These are phyloP conservation scores for Termitomyces titanicus DNA, from an alignment of 768 basidiomycete genomes.

Conservation along the genomic window DNA sequence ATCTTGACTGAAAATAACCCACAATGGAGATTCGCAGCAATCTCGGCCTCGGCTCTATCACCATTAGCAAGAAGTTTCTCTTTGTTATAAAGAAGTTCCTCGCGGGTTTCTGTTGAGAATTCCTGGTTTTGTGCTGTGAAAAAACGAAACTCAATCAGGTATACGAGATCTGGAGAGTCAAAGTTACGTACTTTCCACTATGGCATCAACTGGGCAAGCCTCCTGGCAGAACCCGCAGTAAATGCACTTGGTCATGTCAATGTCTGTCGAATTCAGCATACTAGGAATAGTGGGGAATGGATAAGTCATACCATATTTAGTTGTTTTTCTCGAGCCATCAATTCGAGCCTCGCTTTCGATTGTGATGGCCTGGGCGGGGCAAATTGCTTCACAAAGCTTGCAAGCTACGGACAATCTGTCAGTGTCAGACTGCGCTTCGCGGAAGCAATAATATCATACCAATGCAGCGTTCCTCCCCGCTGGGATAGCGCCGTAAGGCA, in stretches of 20 bases:
- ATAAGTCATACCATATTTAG: constrained; percentile 77
- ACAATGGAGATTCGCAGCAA: constrained; percentile 91
- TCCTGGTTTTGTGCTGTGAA: constrained; percentile 90
- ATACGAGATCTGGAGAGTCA: neutral
- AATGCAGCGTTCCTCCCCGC: constrained; percentile 97
- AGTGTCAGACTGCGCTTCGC: constrained; percentile 2
- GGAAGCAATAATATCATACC: constrained; percentile 53
- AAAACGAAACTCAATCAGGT: constrained; percentile 1
- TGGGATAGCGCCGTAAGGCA: constrained; percentile 93
- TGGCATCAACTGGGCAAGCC: constrained; percentile 98
- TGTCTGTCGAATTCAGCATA: constrained; percentile 49
- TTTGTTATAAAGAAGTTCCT: constrained; percentile 98
- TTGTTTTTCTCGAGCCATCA: constrained; percentile 95
- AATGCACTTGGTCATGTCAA: constrained; percentile 99
- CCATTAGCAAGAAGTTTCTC: constrained; percentile 97
- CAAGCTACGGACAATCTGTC: constrained; percentile 58
- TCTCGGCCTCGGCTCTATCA: constrained; percentile 94
- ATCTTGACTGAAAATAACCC: constrained; percentile 20
- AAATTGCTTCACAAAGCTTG: constrained; percentile 98
- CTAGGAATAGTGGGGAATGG: constrained; percentile 16
- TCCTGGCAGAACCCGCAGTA: constrained; percentile 99
- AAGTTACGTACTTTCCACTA: constrained; percentile 90
- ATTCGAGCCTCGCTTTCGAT: constrained; percentile 96
- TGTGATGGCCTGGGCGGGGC: constrained; percentile 98
- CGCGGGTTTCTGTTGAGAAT: constrained; percentile 95